A percentile compares a stretch with the other conserved stretches of the same genome.
phyloP scores from a whole-genome alignment of 192 early-diverging fungal species.

The Coemansia javaensis region DNA sequence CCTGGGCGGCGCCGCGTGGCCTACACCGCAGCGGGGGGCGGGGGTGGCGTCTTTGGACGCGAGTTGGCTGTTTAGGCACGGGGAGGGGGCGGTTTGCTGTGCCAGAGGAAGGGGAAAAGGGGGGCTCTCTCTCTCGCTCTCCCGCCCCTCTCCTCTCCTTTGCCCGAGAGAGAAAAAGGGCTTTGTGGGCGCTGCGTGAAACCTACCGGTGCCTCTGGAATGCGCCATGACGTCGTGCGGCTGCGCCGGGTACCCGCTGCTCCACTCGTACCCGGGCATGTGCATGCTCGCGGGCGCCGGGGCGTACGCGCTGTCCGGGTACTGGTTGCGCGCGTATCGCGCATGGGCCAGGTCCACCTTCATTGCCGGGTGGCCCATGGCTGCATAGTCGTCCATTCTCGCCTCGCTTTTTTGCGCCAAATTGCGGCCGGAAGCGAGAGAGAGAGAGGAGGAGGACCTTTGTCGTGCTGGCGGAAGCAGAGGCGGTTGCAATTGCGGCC shows the following conservation, averaged over 20 bases:
- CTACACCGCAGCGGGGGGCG: neutral
- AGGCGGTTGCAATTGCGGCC: no score
- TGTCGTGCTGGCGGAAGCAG: no score
- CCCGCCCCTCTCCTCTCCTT: no score
- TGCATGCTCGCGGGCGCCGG: slow-evolving; percentile 11
- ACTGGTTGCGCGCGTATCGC: slow-evolving; percentile 18
- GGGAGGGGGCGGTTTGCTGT: no score
- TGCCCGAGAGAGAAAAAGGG: no score
- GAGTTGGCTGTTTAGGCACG: neutral
- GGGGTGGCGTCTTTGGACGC: neutral
- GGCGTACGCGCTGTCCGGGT: slow-evolving; percentile 7
- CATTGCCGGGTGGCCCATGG: slow-evolving; percentile 13
- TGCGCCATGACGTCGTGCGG: slow-evolving; percentile 6
- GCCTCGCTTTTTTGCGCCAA: no score
- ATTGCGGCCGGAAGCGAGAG: neutral
- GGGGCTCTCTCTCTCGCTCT: no score
- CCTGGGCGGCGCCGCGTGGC: slow-evolving; percentile 1
- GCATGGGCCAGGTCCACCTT: slow-evolving; percentile 12
- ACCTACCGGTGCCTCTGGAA: neutral
- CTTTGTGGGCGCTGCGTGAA: no score
- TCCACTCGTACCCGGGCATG: slow-evolving; percentile 37
- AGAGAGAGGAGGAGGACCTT: no score
- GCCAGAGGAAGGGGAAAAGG: no score
- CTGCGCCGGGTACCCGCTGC: slow-evolving; percentile 19
- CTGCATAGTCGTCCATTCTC: slow-evolving; percentile 33